Percentiles rank a stretch among this genome's conserved stretches.
Evolutionary conservation across 768 basidiomycete genomes (phyloP).

Genomic region (Steccherinum ochraceum): DNA sequence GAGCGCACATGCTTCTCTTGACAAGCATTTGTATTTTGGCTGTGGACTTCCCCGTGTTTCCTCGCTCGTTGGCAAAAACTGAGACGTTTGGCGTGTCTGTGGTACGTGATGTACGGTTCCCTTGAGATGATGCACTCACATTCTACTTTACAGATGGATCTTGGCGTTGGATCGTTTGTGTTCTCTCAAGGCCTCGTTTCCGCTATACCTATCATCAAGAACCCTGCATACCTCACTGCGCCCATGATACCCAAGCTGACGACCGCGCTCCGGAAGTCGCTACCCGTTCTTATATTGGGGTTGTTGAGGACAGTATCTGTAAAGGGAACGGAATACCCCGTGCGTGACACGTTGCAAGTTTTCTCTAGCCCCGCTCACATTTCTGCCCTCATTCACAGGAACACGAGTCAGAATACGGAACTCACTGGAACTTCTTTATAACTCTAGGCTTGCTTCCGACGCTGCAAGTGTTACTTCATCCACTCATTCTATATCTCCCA

Average conservation of each 20-base stretch:
- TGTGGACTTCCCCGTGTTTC: conserved; percentile 93
- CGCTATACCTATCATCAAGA: conserved; percentile 71
- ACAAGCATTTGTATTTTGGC: conserved; percentile 89
- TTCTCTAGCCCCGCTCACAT: neutral
- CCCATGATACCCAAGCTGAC: conserved; percentile 47
- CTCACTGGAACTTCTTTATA: conserved; percentile 99
- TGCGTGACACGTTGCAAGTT: conserved; percentile 28
- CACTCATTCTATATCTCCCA: conserved; percentile 50
- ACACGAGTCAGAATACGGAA: conserved; percentile 93
- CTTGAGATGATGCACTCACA: neutral
- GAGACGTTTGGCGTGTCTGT: conserved; percentile 94
- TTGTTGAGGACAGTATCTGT: conserved; percentile 76
- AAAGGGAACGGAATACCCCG: conserved; percentile 92
- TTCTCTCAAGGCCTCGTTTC: conserved; percentile 94
- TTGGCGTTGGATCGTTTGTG: conserved; percentile 96
- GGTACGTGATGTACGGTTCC: conserved; percentile 39
- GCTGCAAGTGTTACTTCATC: conserved; percentile 63
- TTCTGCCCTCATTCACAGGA: conserved; percentile 43
- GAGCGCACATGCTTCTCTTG: conserved; percentile 94
- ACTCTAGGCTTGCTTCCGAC: conserved; percentile 80
- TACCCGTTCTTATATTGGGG: conserved; percentile 70
- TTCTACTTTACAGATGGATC: conserved; percentile 71
- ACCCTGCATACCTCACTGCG: conserved; percentile 44
- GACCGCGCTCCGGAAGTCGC: conserved; percentile 44
- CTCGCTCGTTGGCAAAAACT: conserved; percentile 82